These are phyloP conservation scores for Clarkia xantiana DNA, from an alignment of 345 rosid species.

Conservation along the genomic window DNA sequence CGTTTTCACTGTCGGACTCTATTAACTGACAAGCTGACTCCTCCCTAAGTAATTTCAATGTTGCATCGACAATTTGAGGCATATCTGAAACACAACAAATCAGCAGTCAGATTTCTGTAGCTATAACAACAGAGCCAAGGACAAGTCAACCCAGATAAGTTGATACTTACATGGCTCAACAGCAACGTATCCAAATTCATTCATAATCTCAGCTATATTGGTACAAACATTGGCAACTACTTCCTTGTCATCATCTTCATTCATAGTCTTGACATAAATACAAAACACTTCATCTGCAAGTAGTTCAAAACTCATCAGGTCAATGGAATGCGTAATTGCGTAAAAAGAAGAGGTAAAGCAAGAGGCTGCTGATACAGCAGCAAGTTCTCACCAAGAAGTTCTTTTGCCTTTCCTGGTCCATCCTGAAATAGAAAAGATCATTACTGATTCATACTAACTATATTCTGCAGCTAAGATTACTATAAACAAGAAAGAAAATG, in stretches of 20 bases:
- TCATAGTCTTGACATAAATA: conserved; percentile 64
- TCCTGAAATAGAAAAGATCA: conserved; percentile 39
- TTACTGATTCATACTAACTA: conserved; percentile 1
- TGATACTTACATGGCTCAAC: conserved; percentile 72
- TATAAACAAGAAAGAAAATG: no score
- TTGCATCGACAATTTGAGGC: conserved; percentile 64
- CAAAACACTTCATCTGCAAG: conserved; percentile 64
- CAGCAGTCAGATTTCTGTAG: conserved; percentile 10
- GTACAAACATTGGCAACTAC: conserved; percentile 94
- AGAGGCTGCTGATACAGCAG: background rate
- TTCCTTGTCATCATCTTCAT: conserved; percentile 92
- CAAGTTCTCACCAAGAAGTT: conserved; percentile 50
- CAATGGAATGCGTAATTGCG: conserved; percentile 1
- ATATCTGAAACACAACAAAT: conserved; percentile 41
- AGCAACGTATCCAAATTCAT: conserved; percentile 67
- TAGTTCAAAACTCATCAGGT: conserved; percentile 13
- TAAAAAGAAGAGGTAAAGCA: background rate
- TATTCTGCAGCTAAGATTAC: no score
- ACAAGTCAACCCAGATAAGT: conserved; percentile 1
- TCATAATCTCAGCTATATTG: conserved; percentile 66
- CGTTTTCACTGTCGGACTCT: conserved; percentile 67
- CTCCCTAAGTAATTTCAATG: conserved; percentile 58
- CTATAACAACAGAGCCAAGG: conserved; percentile 1
- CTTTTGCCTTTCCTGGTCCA: conserved; percentile 51
- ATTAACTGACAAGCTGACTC: conserved; percentile 81